These are phyloP conservation scores for Phytophthora foliorum DNA, from an alignment of 352 stramenopile genomes.

Conservation along the genomic window DNA sequence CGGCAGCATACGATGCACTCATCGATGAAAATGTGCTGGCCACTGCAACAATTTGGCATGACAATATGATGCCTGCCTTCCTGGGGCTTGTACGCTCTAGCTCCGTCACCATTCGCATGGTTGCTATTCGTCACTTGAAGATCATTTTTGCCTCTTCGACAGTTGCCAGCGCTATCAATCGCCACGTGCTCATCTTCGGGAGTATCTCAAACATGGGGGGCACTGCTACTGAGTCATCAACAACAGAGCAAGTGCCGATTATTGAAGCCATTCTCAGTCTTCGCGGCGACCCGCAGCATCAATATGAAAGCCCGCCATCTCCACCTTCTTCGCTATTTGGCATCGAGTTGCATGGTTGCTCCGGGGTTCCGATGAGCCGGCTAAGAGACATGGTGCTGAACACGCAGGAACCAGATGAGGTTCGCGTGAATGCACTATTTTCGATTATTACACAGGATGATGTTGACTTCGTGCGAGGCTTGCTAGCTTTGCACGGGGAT, in stretches of 20 bases:
- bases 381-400: constrained; percentile 75
- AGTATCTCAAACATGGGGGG: constrained; percentile 76
- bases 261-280: constrained; percentile 82
- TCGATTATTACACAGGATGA: constrained; percentile 76
- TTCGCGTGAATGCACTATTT: constrained; percentile 76
- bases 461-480: constrained; percentile 68
- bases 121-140: constrained; percentile 71
- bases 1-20: constrained; percentile 55
- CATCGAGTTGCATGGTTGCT: constrained; percentile 56
- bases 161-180: constrained; percentile 75
- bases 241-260: constrained; percentile 80
- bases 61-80: constrained; percentile 77
- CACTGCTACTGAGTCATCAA: constrained; percentile 77
- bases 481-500: constrained; percentile 67
- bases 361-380: constrained; percentile 68
- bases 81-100: constrained; percentile 64
- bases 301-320: constrained; percentile 33
- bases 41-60: constrained; percentile 67
- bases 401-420: constrained; percentile 60
- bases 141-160: constrained; percentile 74
- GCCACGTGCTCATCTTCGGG: constrained; percentile 81
- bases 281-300: constrained; percentile 53
- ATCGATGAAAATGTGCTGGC: constrained; percentile 65
- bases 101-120: constrained; percentile 66
- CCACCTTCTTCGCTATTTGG: constrained; percentile 60